Percentiles rank a stretch among this genome's conserved stretches.
phyloP scores from a whole-genome alignment of 495 filamentous ascomycete genomes.

The Hyaloscypha hepaticicola region DNA sequence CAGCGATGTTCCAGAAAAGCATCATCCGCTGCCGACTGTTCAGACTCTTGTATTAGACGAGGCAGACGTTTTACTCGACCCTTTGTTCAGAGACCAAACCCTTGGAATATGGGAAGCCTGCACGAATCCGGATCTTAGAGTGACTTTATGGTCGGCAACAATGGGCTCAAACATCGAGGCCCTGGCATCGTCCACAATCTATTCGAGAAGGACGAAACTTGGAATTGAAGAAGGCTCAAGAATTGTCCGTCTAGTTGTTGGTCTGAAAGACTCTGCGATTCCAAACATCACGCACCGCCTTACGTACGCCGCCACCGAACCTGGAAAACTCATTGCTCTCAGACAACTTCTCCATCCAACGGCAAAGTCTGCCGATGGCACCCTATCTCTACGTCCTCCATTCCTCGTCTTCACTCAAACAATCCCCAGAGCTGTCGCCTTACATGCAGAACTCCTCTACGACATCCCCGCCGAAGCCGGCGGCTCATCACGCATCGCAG shows the following conservation, averaged over 20 bases:
- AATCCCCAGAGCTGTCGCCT: constrained; percentile 80
- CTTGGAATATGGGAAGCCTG: constrained; percentile 81
- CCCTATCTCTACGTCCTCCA: constrained; percentile 72
- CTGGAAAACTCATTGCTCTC: constrained; percentile 88
- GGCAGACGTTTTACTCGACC: constrained; percentile 91
- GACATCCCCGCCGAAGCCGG: constrained; percentile 89
- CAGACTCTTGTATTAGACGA: constrained; percentile 82
- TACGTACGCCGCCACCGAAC: constrained; percentile 86
- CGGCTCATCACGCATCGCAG: constrained; percentile 80
- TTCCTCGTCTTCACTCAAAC: constrained; percentile 96
- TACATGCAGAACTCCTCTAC: constrained; percentile 88
- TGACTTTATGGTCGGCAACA: constrained; percentile 91
- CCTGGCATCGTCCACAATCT: constrained; percentile 62
- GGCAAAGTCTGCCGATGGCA: constrained; percentile 50
- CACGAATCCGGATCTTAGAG: constrained; percentile 60
- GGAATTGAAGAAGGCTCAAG: constrained; percentile 42
- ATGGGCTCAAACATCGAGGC: constrained; percentile 92
- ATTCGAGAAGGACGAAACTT: constrained; percentile 42
- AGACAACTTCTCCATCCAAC: constrained; percentile 88
- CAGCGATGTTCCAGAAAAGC: constrained; percentile 41
- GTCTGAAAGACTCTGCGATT: constrained; percentile 90
- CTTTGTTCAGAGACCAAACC: constrained; percentile 87
- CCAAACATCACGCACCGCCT: constrained; percentile 88
- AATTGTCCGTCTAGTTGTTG: constrained; percentile 83
- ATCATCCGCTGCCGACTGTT: constrained; percentile 59